These are phyloP conservation scores for Ephemerocybe angulata DNA, from an alignment of 768 basidiomycete genomes.

Conservation along the genomic window DNA sequence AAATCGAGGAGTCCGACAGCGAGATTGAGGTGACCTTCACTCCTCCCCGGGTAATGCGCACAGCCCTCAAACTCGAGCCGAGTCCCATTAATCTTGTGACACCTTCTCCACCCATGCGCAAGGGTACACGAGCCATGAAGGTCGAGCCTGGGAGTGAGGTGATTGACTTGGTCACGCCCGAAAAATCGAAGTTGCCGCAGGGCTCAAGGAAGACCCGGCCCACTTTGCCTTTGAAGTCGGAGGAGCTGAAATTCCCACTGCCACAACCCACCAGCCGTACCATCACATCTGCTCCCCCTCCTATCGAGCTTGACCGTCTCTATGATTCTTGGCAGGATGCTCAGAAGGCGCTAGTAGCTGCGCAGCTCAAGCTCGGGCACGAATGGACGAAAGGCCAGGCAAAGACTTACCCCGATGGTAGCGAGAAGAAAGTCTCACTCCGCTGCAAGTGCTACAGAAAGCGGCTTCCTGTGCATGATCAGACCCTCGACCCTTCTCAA, in stretches of 20 bases:
- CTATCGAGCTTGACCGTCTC: not conserved
- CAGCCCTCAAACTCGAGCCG: not conserved
- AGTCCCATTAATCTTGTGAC: not conserved
- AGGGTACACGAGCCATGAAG: not conserved
- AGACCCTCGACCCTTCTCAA: constrained; percentile 19
- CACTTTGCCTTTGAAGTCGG: not conserved
- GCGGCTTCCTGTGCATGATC: not conserved
- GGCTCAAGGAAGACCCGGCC: not conserved
- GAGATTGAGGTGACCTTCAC: not conserved
- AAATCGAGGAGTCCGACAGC: not conserved
- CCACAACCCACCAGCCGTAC: not conserved
- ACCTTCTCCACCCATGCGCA: not conserved
- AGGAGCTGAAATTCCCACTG: not conserved
- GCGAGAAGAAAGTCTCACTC: constrained; percentile 11
- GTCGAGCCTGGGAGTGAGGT: not conserved
- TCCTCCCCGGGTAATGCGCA: not conserved
- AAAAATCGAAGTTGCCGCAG: not conserved
- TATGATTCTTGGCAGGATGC: constrained; percentile 9
- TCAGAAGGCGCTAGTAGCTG: constrained; percentile 5
- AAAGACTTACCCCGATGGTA: constrained; percentile 3
- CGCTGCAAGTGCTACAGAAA: constrained; percentile 18
- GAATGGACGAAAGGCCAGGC: constrained; percentile 17
- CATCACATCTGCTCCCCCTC: not conserved
- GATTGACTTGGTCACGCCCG: not conserved
- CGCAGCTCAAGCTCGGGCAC: constrained; percentile 15